Evolutionary conservation across 176 grass and related monocot genomes (phyloP), one percentile per base, ranked within the genome.

Genomic region (Echinochloa phyllopogon): DNA sequence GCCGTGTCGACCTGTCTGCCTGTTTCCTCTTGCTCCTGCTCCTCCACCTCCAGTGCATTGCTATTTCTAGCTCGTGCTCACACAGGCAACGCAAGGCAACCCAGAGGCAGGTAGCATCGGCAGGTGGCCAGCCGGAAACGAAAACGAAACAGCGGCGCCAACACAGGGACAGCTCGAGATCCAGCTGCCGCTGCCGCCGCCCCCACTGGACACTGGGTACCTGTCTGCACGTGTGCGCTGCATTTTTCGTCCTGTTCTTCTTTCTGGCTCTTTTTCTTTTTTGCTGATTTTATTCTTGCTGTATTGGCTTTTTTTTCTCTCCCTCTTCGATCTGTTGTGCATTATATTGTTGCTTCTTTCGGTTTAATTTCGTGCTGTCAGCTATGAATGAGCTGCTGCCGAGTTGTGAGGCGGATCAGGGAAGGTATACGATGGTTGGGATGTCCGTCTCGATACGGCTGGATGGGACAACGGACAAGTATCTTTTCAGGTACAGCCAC

Each of bases 1-100:
- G 78, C 49, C 52, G 50, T 82, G 79, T 70, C 79, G 49, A 44
- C 65, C 79, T 82, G 79, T 57, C 79, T 81, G 43, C 21, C 61
- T 79, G 76, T 8, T 24, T 11, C 6, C 38, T n/a, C 55, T 36
- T 39, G 53, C 37, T 42, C 40, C 52, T 6, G 3, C 21, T 38
- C 8, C 66, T 33, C 29, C 29, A 33, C 29, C 29, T 33, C 29
- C 29, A 33, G 29, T 33, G 29, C 29, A 33, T 33, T 33, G 29
- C 29, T 33, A 33, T 33, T 33, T 51, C 56, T 17, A 48, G 6
- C 55, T 57, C 6, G 52, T 55, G 18, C 17, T 20, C 16, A 6
- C 6, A 8, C 52, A 3, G 20, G 6, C 42, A 44, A 33, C 1
- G 29, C 42, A 44, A 33, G 29, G 29, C 42, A 44, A 8, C 42